A percentile compares a stretch with the other conserved stretches of the same genome.
Conservation (phyloP, 306 rosid genomes). For the Acacia confusa region DNA sequence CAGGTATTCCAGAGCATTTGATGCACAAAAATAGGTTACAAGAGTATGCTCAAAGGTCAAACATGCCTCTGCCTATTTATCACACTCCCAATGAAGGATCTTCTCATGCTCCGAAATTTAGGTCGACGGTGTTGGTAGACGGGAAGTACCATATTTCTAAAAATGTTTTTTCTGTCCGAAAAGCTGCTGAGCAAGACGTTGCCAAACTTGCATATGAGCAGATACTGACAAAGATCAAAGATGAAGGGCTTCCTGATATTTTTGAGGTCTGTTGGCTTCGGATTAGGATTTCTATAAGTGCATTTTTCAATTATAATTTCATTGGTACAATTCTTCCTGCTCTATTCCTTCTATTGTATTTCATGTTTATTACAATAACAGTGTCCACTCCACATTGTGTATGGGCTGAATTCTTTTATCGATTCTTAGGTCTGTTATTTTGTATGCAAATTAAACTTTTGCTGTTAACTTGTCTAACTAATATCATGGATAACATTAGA, state of each 20-base stretch:
- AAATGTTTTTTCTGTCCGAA: constrained; percentile 28
- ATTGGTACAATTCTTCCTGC: background rate
- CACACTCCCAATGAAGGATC: constrained; percentile 44
- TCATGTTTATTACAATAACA: background rate
- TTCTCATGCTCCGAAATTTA: constrained; percentile 27
- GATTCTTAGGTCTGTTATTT: constrained; percentile 2
- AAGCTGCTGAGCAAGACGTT: constrained; percentile 56
- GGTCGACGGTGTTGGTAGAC: constrained; percentile 45
- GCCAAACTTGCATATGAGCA: constrained; percentile 46
- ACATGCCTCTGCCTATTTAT: constrained; percentile 37
- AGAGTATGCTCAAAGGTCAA: constrained; percentile 32
- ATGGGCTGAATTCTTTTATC: background rate
- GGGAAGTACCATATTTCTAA: constrained; percentile 38
- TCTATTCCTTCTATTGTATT: background rate
- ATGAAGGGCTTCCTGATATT: constrained; percentile 38
- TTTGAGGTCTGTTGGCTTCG: constrained; percentile 39
- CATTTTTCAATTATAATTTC: background rate
- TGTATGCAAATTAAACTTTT: background rate
- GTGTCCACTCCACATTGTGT: background rate
- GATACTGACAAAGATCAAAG: constrained; percentile 22
- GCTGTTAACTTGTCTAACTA: background rate
- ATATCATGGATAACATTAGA: background rate
- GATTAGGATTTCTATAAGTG: background rate
- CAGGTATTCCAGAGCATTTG: constrained; percentile 16
- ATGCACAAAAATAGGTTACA: constrained; percentile 41